Conservation (phyloP, 2,329 filamentous ascomycete species). For the Periconia digitata region DNA sequence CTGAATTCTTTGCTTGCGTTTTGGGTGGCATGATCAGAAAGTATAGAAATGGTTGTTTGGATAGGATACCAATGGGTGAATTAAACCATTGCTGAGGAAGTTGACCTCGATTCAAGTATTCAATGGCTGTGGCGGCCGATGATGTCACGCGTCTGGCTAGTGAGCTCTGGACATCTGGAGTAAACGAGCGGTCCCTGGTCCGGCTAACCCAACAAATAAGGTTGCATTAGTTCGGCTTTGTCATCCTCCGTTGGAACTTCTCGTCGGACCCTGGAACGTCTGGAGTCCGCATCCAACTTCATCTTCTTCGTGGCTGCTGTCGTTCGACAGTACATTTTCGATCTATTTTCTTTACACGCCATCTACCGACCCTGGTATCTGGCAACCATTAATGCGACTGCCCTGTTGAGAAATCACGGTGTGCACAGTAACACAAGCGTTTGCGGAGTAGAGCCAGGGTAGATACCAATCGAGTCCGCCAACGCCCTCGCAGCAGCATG, state of each 20-base stretch:
- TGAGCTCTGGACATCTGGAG: neutral
- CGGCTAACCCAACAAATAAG: constrained; percentile 22
- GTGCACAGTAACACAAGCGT: neutral
- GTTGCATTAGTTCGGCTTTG: constrained; percentile 22
- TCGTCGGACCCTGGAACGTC: constrained; percentile 7
- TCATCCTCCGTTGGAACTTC: neutral
- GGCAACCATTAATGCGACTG: neutral
- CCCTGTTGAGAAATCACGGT: neutral
- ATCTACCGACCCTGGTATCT: neutral
- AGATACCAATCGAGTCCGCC: neutral
- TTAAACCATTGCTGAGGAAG: neutral
- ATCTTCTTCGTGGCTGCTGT: neutral
- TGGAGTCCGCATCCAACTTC: neutral
- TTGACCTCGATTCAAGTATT: constrained; percentile 1
- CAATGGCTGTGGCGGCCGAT: constrained; percentile 14
- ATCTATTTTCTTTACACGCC: neutral
- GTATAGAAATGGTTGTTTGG: neutral
- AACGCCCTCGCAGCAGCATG: neutral
- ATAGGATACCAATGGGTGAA: neutral
- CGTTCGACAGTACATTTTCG: neutral
- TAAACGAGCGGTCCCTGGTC: constrained; percentile 6
- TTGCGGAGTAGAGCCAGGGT: too few relatives aligned
- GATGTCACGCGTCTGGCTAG: constrained; percentile 13
- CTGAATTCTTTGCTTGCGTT: constrained; percentile 7
- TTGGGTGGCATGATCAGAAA: constrained; percentile 26